Conservation (phyloP, 2,329 filamentous ascomycete species). For the Penicillium sp. region DNA sequence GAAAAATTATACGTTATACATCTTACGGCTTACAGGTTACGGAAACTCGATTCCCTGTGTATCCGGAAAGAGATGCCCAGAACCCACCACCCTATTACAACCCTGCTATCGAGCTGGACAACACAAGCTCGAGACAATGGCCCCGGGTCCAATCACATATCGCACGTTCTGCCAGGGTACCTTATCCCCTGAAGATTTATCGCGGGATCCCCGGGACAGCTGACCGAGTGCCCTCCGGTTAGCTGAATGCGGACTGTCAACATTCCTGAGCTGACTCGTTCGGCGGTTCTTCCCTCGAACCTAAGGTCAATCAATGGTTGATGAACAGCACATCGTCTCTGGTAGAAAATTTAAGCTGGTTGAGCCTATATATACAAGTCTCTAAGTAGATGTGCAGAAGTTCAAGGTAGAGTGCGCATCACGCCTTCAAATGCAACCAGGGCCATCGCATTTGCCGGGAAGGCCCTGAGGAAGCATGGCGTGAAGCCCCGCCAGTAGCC, state of each 20-base stretch:
- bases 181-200: background rate
- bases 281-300: too few relatives aligned
- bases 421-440: conserved; percentile 89
- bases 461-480: conserved; percentile 88
- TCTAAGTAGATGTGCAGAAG: conserved; percentile 2
- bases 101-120: conserved; percentile 2
- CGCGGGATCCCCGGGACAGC: conserved; percentile 12
- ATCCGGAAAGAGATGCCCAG: conserved; percentile 13
- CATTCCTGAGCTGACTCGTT: conserved; percentile 11
- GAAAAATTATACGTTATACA: too few relatives aligned
- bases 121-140: conserved; percentile 3
- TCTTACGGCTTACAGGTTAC: too few relatives aligned
- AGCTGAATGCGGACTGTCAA: conserved; percentile 14
- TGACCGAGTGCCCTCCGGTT: conserved; percentile 2
- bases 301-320: background rate
- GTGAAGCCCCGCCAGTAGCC: conserved; percentile 93
- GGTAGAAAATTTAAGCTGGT: background rate
- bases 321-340: too few relatives aligned
- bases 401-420: conserved; percentile 57
- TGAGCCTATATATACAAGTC: conserved; percentile 2
- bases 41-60: background rate
- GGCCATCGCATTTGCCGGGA: conserved; percentile 92
- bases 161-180: background rate
- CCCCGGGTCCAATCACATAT: conserved; percentile 7
- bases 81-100: conserved; percentile 2